Evolutionary conservation across 2,329 filamentous ascomycete species (phyloP), one percentile per base, ranked within the genome.

Genomic region (Verruconis gallopava): DNA sequence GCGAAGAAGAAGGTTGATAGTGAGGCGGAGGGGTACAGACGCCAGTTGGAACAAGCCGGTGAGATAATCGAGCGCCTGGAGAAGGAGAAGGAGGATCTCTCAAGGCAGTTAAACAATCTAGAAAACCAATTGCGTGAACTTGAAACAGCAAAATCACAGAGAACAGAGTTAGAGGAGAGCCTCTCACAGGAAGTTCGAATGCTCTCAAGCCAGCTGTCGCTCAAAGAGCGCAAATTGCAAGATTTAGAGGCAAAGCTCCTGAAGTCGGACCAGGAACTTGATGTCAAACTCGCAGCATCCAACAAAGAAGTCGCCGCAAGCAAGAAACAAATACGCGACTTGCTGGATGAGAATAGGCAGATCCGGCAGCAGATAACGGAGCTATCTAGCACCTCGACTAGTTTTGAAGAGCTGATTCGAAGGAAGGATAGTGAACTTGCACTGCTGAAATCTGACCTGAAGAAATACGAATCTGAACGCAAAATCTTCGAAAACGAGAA

Each of bases 391-490:
- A 95, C 89, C 0, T 94, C 89, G 1, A 93, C 86, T 0, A 85
- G 88, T 55, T 96, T 94, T 50, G 91, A 98, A 60, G 89, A 96
- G 52, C 73, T 96, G 34, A 81, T 98, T 18, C 75, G 86, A 18
- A 80, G 83, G 45, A 98, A 96, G 58, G 91, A 98, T 56, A 94
- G 88, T 58, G 93, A 98, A 55, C 68, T 98, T 15, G 73, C 81
- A 1, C 72, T 96, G 36, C 71, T 96, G 22, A 85, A 86, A 51
- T 77, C 78, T 9, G 91, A 98, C 57, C 76, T 88, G 48, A 83
- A 81, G 57, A 85, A 81, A 48, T 80, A 81, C 50, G 83, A 94
- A 56, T 76, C 79, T 40, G 88, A 95, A 52, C 82, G 81, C 21
- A 78, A 77, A 47, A 71, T 70, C 12, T 77, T 93, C 25, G 85